A percentile compares a stretch with the other conserved stretches of the same genome.
phyloP scores from a whole-genome alignment of 352 stramenopile genomes.

The Blastocystis sp. region DNA sequence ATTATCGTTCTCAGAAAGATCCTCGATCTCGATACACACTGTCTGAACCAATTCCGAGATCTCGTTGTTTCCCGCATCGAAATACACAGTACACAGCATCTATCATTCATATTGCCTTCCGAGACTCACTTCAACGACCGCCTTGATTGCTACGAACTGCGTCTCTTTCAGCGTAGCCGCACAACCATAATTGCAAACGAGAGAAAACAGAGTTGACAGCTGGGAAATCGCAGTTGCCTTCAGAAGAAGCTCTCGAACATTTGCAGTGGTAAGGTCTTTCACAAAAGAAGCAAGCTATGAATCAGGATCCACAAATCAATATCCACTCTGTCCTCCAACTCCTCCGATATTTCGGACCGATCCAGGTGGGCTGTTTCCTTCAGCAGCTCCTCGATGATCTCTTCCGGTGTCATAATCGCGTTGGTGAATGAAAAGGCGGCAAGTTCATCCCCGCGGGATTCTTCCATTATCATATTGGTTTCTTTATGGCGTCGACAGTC shows the following conservation, averaged over 20 bases:
- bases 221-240: neutral
- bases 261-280: neutral
- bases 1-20: neutral
- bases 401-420: neutral
- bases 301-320: neutral
- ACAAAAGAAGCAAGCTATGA: neutral
- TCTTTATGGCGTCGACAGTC: too few relatives aligned
- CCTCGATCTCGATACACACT: constrained; percentile 24
- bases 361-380: neutral
- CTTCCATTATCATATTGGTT: neutral
- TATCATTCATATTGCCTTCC: neutral
- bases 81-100: neutral
- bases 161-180: neutral
- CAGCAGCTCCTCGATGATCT: neutral
- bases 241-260: neutral
- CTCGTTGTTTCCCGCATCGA: neutral
- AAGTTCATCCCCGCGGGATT: neutral
- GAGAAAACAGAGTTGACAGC: constrained; percentile 28
- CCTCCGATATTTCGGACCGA: neutral
- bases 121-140: neutral
- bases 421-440: neutral
- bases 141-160: constrained; percentile 14
- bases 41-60: constrained; percentile 28
- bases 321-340: neutral
- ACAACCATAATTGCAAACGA: neutral